A percentile compares a stretch with the other conserved stretches of the same genome.
phyloP scores from a whole-genome alignment of 345 rosid genomes.

The Citrus medica region DNA sequence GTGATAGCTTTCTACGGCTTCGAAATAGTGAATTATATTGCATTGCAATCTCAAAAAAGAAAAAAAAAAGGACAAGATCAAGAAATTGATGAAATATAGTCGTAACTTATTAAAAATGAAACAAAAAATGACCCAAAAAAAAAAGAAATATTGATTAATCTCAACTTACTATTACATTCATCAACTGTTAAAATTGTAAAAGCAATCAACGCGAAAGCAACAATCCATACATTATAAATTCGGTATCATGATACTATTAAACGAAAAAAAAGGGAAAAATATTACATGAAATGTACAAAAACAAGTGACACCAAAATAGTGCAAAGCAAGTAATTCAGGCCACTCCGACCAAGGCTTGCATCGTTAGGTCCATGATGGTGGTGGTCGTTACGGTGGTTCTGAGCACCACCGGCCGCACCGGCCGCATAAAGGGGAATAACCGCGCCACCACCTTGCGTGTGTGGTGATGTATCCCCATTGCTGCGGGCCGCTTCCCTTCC shows the following conservation, averaged over 20 bases:
- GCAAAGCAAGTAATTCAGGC: neutral
- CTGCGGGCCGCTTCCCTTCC: neutral
- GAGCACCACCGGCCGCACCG: conserved; percentile 13
- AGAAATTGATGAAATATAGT: too few species aligned
- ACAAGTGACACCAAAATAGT: neutral
- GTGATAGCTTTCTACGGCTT: too few species aligned
- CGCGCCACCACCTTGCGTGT: neutral
- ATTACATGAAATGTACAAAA: neutral
- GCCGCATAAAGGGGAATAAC: conserved; percentile 24
- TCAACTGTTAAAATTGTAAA: too few species aligned
- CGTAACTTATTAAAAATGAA: too few species aligned
- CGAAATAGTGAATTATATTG: too few species aligned
- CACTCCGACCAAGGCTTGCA: neutral
- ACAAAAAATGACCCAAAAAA: too few species aligned
- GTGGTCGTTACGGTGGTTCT: neutral
- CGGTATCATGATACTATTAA: neutral
- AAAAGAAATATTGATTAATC: too few species aligned
- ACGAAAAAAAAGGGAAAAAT: too few species aligned
- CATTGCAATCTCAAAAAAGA: too few species aligned
- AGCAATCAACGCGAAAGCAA: neutral
- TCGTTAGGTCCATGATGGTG: neutral
- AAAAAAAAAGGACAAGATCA: too few species aligned
- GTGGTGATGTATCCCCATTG: neutral
- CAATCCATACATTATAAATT: neutral
- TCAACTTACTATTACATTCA: too few species aligned